phyloP scores from a whole-genome alignment of 495 filamentous ascomycete species.

The Astrocystis sublimbata region DNA sequence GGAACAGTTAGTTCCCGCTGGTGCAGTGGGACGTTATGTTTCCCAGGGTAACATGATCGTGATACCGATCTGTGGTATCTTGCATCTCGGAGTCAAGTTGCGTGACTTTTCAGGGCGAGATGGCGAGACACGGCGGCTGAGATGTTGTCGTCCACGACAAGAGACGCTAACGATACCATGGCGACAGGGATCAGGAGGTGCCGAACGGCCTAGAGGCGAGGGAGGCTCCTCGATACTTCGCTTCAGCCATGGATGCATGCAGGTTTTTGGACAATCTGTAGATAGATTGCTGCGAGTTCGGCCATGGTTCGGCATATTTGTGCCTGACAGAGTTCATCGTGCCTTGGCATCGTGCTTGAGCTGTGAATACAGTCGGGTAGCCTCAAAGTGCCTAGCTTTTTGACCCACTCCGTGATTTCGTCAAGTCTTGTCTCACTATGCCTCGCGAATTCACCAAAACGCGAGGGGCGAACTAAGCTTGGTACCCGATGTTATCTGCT shows the following conservation, averaged over 20 bases:
- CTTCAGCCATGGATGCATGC: background rate
- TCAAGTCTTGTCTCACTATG: background rate
- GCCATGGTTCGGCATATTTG: conserved; percentile 1
- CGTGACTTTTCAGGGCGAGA: conserved; percentile 6
- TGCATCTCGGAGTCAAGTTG: conserved; percentile 10
- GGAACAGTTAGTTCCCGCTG: background rate
- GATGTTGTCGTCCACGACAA: background rate
- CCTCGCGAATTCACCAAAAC: conserved; percentile 12
- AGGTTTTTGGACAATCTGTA: background rate
- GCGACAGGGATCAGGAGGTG: background rate
- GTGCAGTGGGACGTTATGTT: background rate
- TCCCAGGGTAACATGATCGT: background rate
- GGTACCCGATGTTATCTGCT: background rate
- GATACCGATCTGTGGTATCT: conserved; percentile 1
- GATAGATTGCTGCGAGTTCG: background rate
- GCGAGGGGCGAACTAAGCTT: background rate
- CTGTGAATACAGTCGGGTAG: background rate
- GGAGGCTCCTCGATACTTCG: background rate
- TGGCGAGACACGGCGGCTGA: conserved; percentile 3
- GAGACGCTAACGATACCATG: background rate
- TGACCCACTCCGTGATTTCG: background rate
- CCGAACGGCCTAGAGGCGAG: background rate
- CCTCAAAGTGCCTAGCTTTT: conserved; percentile 2
- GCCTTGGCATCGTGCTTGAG: background rate
- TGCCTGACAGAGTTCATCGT: background rate